These are phyloP conservation scores for Plectosphaerella sp. DNA, from an alignment of 2,329 filamentous ascomycete genomes.

Conservation along the genomic window DNA sequence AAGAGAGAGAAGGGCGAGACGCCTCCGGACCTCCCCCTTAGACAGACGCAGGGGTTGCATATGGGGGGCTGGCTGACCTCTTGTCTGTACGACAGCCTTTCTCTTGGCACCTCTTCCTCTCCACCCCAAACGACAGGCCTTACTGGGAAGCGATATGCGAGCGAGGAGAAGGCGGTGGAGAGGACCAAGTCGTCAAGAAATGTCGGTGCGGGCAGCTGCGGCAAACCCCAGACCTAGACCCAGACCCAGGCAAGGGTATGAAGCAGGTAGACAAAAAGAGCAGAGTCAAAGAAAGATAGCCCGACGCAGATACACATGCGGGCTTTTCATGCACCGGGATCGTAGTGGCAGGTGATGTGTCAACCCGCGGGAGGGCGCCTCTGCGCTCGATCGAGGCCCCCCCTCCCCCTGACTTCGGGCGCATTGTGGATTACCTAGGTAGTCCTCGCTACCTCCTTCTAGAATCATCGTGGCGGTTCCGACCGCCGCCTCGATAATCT, in stretches of 20 bases:
- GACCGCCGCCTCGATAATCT: constrained; percentile 20
- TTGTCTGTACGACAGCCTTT: too few species aligned
- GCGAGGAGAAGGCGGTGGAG: neutral
- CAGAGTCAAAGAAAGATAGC: too few species aligned
- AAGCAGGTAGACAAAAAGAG: too few species aligned
- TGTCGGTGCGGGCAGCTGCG: neutral
- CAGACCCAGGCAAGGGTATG: too few species aligned
- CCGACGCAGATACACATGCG: too few species aligned
- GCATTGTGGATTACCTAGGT: neutral
- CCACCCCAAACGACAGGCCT: neutral
- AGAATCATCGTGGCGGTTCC: constrained; percentile 17
- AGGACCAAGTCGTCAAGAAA: neutral
- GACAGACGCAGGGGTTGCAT: neutral
- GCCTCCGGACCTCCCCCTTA: neutral
- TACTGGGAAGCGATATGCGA: neutral
- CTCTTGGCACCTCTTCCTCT: neutral
- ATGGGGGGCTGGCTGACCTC: neutral
- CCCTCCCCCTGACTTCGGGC: constrained; percentile 14
- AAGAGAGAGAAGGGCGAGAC: too few species aligned
- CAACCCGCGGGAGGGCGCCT: too few species aligned
- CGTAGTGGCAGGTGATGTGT: too few species aligned
- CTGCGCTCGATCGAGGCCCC: too few species aligned
- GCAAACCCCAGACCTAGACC: constrained; percentile 9
- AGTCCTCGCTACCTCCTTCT: constrained; percentile 18
- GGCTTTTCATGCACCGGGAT: too few species aligned